A percentile compares a stretch with the other conserved stretches of the same genome.
These are phyloP conservation scores for Buddleja alternifolia DNA, from an alignment of 257 asterid genomes.

Conservation along the genomic window DNA sequence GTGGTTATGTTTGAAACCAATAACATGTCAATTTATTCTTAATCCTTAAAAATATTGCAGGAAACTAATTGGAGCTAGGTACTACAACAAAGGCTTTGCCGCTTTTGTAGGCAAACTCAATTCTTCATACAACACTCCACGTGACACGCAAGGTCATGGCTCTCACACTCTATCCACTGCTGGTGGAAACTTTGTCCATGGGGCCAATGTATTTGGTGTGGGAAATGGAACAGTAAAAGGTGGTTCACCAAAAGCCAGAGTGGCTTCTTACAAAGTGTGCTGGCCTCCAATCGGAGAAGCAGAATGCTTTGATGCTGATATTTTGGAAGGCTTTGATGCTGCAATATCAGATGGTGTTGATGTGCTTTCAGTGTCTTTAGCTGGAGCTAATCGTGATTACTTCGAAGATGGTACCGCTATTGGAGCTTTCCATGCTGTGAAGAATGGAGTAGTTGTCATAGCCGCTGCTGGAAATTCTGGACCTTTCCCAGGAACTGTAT, in stretches of 20 bases:
- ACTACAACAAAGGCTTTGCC: constrained; percentile 55
- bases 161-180: constrained; percentile 84
- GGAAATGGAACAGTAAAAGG: constrained; percentile 78
- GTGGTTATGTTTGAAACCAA: too few relatives aligned
- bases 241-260: constrained; percentile 75
- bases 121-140: constrained; percentile 14
- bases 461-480: constrained; percentile 75
- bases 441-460: constrained; percentile 50
- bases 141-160: constrained; percentile 71
- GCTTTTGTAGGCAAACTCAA: constrained; percentile 16
- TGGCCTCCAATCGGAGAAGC: constrained; percentile 32
- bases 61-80: constrained; percentile 82
- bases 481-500: constrained; percentile 33
- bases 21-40: too few relatives aligned
- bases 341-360: constrained; percentile 80
- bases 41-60: constrained; percentile 30
- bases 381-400: constrained; percentile 36
- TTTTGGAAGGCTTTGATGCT: constrained; percentile 52
- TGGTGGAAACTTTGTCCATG: constrained; percentile 69
- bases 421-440: constrained; percentile 64
- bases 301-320: constrained; percentile 61
- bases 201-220: constrained; percentile 52
- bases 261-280: constrained; percentile 73
- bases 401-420: constrained; percentile 47
- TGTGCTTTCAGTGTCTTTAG: constrained; percentile 68